A percentile compares a stretch with the other conserved stretches of the same genome.
phyloP scores from a whole-genome alignment of 2,329 filamentous ascomycete species.

The Beauveria sp. region DNA sequence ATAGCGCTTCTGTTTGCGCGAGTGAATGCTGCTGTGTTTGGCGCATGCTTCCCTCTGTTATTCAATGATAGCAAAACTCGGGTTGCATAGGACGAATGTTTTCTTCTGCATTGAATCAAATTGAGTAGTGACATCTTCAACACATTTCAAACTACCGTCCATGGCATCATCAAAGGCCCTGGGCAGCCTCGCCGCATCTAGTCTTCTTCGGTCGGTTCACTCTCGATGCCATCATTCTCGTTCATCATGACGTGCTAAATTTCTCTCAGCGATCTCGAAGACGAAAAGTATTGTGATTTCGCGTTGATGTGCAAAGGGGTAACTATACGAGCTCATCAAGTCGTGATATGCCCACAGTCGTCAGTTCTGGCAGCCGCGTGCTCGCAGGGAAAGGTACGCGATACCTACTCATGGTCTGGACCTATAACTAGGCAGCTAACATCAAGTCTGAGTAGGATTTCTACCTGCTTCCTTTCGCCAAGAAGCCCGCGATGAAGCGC shows the following conservation, averaged over 20 bases:
- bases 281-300: neutral
- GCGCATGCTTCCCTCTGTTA: too few relatives aligned
- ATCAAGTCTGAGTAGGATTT: neutral
- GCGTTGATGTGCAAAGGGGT: constrained; percentile 21
- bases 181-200: neutral
- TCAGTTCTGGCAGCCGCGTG: neutral
- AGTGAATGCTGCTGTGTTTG: too few relatives aligned
- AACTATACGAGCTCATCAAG: neutral
- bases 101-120: neutral
- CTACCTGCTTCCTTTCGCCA: neutral
- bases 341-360: neutral
- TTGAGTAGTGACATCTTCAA: too few relatives aligned
- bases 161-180: neutral
- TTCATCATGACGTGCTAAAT: neutral
- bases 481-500: neutral
- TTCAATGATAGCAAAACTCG: too few relatives aligned
- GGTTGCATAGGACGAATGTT: too few relatives aligned
- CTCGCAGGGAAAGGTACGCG: neutral
- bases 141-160: neutral
- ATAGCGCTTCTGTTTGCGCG: too few relatives aligned
- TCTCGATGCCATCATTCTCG: neutral
- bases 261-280: neutral
- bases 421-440: neutral
- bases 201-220: neutral
- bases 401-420: too few relatives aligned